phyloP scores from a whole-genome alignment of 306 rosid species.

The Dryas alaskensis region DNA sequence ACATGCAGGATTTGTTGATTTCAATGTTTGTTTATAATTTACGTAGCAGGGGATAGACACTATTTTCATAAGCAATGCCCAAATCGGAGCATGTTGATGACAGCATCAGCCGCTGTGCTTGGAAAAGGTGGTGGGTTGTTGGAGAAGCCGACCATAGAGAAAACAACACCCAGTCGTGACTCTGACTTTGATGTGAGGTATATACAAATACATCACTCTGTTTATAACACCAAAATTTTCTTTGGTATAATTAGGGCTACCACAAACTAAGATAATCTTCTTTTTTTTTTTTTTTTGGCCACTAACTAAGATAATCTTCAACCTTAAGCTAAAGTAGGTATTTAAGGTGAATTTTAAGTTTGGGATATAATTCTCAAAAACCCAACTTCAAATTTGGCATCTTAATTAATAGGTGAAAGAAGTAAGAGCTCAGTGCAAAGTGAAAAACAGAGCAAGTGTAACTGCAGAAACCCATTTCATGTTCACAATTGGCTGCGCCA shows the following conservation, averaged over 20 bases:
- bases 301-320: not conserved
- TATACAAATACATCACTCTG: not conserved
- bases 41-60: constrained; percentile 50
- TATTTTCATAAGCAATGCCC: constrained; percentile 39
- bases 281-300: too few relatives aligned
- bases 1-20: not conserved
- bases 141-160: constrained; percentile 84
- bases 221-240: not conserved
- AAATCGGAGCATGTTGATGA: constrained; percentile 45
- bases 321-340: not conserved
- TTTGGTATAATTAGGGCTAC: not conserved
- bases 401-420: not conserved
- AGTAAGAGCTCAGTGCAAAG: not conserved
- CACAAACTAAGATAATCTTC: not conserved
- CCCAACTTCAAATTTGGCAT: not conserved
- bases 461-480: not conserved
- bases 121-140: constrained; percentile 79
- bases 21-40: constrained; percentile 18
- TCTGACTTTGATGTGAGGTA: constrained; percentile 76
- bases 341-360: not conserved
- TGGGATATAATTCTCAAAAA: not conserved
- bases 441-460: not conserved
- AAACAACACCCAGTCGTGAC: constrained; percentile 72
- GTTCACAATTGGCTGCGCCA: not conserved
- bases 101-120: constrained; percentile 38